A percentile compares a stretch with the other conserved stretches of the same genome.
Conservation (phyloP, 176 grass and related monocot genomes). For the Eleusine coracana region DNA sequence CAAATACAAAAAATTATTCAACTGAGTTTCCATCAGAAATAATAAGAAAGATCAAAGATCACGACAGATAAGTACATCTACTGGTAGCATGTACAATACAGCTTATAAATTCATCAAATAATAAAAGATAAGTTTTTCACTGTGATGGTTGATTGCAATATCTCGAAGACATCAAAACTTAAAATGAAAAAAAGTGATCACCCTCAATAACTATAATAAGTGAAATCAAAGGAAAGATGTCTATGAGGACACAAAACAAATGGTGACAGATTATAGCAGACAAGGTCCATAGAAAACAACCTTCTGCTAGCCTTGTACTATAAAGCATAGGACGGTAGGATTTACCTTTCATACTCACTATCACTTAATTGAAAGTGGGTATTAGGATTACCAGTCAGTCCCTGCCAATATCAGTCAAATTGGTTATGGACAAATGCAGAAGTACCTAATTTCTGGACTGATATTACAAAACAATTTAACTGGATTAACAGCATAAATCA, state of each 20-base stretch:
- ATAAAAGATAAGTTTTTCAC: slow-evolving; percentile 1
- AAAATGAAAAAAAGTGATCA: slow-evolving; percentile 14
- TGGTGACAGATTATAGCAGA: not conserved
- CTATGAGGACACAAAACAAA: not conserved
- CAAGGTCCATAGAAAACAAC: slow-evolving; percentile 27
- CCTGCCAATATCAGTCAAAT: slow-evolving; percentile 40
- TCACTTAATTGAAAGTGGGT: slow-evolving; percentile 40
- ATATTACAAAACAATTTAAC: slow-evolving; percentile 40
- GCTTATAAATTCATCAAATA: not conserved
- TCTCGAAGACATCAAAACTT: slow-evolving; percentile 12
- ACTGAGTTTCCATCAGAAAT: not conserved
- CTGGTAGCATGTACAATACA: not conserved
- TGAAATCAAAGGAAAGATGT: slow-evolving; percentile 8
- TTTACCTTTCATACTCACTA: slow-evolving; percentile 37
- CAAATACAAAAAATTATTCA: slow-evolving; percentile 27
- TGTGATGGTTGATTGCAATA: slow-evolving; percentile 1
- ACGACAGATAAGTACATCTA: not conserved
- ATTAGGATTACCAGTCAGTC: not conserved
- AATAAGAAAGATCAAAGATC: slow-evolving; percentile 18
- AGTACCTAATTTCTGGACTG: slow-evolving; percentile 4
- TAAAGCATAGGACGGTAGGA: slow-evolving; percentile 18
- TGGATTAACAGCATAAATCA: slow-evolving; percentile 10
- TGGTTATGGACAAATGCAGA: slow-evolving; percentile 27
- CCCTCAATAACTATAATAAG: not conserved
- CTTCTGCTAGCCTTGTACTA: slow-evolving; percentile 1